Conservation (phyloP, 1,284 basidiomycete species). For the Cryptococcus jaspeensis region DNA sequence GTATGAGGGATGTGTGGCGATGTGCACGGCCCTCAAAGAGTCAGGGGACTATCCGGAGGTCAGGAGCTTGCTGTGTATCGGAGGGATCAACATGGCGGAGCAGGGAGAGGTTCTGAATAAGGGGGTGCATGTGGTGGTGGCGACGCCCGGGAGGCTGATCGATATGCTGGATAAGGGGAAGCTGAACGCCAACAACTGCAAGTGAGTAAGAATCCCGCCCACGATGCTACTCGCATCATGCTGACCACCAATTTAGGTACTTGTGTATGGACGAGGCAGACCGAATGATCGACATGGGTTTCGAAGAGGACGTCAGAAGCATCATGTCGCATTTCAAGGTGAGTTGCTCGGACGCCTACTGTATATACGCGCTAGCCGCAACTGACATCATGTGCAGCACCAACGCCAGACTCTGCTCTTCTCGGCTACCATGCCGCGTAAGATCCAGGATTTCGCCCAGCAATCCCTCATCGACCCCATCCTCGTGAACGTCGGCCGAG, state of each 20-base stretch:
- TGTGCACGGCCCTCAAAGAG: conserved; percentile 78
- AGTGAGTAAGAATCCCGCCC: conserved; percentile 47
- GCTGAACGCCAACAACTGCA: conserved; percentile 87
- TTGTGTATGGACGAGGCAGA: conserved; percentile 99
- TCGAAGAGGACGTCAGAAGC: conserved; percentile 96
- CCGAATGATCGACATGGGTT: conserved; percentile 98
- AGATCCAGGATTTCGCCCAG: conserved; percentile 98
- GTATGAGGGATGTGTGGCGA: conserved; percentile 85
- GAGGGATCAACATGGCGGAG: conserved; percentile 96
- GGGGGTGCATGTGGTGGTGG: conserved; percentile 80
- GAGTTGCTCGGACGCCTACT: conserved; percentile 26
- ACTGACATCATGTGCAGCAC: conserved; percentile 57
- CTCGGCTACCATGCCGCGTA: conserved; percentile 98
- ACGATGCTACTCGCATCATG: background rate
- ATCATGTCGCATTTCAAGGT: conserved; percentile 99
- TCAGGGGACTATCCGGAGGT: conserved; percentile 77
- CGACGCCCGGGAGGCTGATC: conserved; percentile 58
- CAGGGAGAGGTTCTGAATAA: conserved; percentile 85
- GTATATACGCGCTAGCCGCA: background rate
- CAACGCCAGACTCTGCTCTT: conserved; percentile 97
- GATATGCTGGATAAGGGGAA: conserved; percentile 78
- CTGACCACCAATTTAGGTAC: conserved; percentile 55
- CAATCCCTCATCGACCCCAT: conserved; percentile 90
- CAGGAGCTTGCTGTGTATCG: conserved; percentile 88
- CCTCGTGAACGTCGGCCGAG: conserved; percentile 94